phyloP scores from a whole-genome alignment of 176 grass and related monocot species.

The Oryza glumipatula region DNA sequence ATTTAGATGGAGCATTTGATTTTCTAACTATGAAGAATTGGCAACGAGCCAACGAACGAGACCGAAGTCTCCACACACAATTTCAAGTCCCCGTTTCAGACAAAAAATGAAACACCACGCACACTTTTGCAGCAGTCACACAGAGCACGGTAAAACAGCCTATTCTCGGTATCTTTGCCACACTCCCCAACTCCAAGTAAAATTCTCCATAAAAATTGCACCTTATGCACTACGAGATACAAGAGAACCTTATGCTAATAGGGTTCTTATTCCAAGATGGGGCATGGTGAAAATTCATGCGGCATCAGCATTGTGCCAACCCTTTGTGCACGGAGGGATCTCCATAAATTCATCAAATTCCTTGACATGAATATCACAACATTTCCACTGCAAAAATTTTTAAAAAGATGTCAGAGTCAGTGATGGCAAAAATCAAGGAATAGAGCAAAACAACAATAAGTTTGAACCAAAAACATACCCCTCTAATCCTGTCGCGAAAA shows the following conservation, averaged over 20 bases:
- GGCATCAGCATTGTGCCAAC: constrained; percentile 89
- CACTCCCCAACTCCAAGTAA: constrained; percentile 13
- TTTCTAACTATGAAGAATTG: not conserved
- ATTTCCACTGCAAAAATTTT: constrained; percentile 79
- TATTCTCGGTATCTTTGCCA: constrained; percentile 26
- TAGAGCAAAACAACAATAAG: constrained; percentile 14
- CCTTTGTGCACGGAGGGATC: constrained; percentile 91
- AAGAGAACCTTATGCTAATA: not conserved
- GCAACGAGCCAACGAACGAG: not conserved
- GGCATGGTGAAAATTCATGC: constrained; percentile 48
- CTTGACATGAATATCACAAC: constrained; percentile 90
- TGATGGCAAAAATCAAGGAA: not conserved
- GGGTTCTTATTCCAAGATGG: constrained; percentile 4
- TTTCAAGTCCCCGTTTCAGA: constrained; percentile 35
- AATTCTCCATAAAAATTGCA: constrained; percentile 38
- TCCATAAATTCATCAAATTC: constrained; percentile 97
- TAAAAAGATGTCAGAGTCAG: constrained; percentile 14
- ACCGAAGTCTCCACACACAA: not conserved
- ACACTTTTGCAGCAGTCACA: not conserved
- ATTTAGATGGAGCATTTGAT: too few relatives aligned
- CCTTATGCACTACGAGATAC: constrained; percentile 22
- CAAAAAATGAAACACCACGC: constrained; percentile 29
- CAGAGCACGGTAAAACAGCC: constrained; percentile 7
- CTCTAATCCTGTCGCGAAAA: constrained; percentile 91
- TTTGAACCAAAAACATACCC: constrained; percentile 52